phyloP scores from a whole-genome alignment of 2,329 filamentous ascomycete genomes.

The Lachnellula hyalina region DNA sequence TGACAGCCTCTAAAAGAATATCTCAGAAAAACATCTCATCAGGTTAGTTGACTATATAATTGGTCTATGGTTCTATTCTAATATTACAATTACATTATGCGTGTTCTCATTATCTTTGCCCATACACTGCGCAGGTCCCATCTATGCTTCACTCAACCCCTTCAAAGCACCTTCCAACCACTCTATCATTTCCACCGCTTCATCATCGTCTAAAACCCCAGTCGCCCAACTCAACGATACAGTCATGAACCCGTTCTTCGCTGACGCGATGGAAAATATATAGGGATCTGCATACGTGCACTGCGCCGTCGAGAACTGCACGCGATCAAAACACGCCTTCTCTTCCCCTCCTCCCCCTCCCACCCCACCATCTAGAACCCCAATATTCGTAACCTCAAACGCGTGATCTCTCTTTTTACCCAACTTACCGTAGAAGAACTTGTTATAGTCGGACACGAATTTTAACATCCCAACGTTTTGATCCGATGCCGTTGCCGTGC shows the following conservation, averaged over 20 bases:
- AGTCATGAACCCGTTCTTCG: slow-evolving; percentile 17
- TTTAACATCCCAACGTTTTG: slow-evolving; percentile 39
- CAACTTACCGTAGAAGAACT: slow-evolving; percentile 38
- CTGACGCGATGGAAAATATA: slow-evolving; percentile 11
- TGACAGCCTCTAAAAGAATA: no score
- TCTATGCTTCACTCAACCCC: background rate
- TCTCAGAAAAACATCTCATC: no score
- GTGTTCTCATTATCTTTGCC: no score
- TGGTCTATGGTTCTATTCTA: no score
- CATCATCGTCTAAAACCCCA: slow-evolving; percentile 12
- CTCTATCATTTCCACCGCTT: slow-evolving; percentile 2
- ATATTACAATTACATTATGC: background rate
- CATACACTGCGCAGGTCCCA: no score
- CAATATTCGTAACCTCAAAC: slow-evolving; percentile 52
- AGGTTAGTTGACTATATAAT: no score
- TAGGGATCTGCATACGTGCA: slow-evolving; percentile 14
- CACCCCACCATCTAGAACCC: slow-evolving; percentile 33
- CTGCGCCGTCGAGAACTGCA: slow-evolving; percentile 8
- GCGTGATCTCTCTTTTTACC: slow-evolving; percentile 38
- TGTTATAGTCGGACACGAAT: slow-evolving; percentile 40
- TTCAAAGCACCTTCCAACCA: slow-evolving; percentile 3
- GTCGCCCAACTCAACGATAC: slow-evolving; percentile 10
- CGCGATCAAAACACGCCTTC: slow-evolving; percentile 14
- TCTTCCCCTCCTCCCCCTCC: background rate
- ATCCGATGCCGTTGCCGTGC: slow-evolving; percentile 38